Conservation (phyloP, 495 filamentous ascomycete genomes). For the Talaromyces stipitatus region DNA sequence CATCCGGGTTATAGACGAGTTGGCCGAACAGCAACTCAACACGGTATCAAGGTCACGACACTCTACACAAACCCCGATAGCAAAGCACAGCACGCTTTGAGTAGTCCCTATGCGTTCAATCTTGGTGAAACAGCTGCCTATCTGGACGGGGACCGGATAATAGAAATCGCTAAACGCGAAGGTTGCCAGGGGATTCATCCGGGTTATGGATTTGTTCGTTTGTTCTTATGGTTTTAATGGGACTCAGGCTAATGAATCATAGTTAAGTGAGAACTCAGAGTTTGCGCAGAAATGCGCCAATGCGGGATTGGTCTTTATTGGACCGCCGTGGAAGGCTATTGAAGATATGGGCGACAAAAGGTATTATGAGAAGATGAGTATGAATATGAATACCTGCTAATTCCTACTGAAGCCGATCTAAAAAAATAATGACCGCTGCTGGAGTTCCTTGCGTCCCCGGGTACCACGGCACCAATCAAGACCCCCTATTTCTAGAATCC, state of each 20-base stretch:
- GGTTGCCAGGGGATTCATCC: slow-evolving; percentile 90
- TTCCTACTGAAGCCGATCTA: slow-evolving; percentile 59
- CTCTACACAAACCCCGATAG: slow-evolving; percentile 93
- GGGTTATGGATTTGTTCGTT: slow-evolving; percentile 85
- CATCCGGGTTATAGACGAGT: slow-evolving; percentile 51
- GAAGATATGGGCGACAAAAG: slow-evolving; percentile 98
- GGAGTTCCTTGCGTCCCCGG: slow-evolving; percentile 95
- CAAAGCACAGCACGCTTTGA: slow-evolving; percentile 77
- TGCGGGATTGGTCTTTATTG: slow-evolving; percentile 90
- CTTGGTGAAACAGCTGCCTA: slow-evolving; percentile 77
- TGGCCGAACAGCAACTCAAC: slow-evolving; percentile 71
- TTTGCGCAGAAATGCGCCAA: slow-evolving; percentile 88
- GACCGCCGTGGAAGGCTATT: slow-evolving; percentile 86
- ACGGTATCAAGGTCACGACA: slow-evolving; percentile 90
- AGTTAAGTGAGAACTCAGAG: slow-evolving; percentile 79
- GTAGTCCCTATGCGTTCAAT: slow-evolving; percentile 73
- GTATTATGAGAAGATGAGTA: too few species aligned
- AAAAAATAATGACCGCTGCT: slow-evolving; percentile 91
- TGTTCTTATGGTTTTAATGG: background rate
- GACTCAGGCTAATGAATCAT: background rate
- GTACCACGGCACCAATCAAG: slow-evolving; percentile 86
- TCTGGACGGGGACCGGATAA: slow-evolving; percentile 87
- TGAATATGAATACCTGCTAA: too few species aligned
- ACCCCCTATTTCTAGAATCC: slow-evolving; percentile 56
- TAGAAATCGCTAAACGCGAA: slow-evolving; percentile 72